Percentiles rank a stretch among this genome's conserved stretches.
These are phyloP conservation scores for Mortierella sp. DNA, from an alignment of 371 early-diverging fungal genomes.

Conservation along the genomic window DNA sequence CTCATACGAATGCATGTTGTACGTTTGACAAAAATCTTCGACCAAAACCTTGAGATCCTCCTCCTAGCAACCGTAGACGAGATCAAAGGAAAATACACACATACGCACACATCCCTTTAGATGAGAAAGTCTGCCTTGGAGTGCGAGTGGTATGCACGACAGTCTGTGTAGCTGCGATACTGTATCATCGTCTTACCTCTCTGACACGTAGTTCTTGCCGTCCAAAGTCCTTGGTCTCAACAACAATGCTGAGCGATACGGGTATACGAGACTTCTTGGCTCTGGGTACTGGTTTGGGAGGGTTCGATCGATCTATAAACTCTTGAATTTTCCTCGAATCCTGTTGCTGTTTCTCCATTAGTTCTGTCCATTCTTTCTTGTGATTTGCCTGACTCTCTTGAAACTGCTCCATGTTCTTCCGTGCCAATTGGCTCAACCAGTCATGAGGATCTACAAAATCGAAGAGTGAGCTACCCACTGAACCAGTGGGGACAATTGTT, in stretches of 20 bases:
- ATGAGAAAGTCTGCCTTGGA: too few species aligned
- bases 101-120: too few species aligned
- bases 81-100: too few species aligned
- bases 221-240: slow-evolving; percentile 39
- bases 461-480: not conserved
- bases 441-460: slow-evolving; percentile 29
- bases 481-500: too few species aligned
- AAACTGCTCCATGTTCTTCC: slow-evolving; percentile 8
- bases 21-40: slow-evolving; percentile 27
- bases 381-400: slow-evolving; percentile 12
- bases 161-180: not conserved
- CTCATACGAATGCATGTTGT: slow-evolving; percentile 30
- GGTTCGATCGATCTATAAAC: slow-evolving; percentile 12
- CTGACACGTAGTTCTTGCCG: slow-evolving; percentile 26
- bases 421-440: slow-evolving; percentile 24
- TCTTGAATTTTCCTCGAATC: slow-evolving; percentile 22
- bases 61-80: slow-evolving; percentile 5
- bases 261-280: slow-evolving; percentile 3
- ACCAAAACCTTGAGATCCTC: slow-evolving; percentile 27
- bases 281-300: slow-evolving; percentile 3
- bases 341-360: slow-evolving; percentile 34
- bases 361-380: slow-evolving; percentile 11
- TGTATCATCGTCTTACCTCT: slow-evolving; percentile 11
- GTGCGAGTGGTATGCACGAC: too few species aligned
- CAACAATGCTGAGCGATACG: slow-evolving; percentile 13